A percentile compares a stretch with the other conserved stretches of the same genome.
Conservation (phyloP, 129 eudicot genomes). For the Lonicera japonica region DNA sequence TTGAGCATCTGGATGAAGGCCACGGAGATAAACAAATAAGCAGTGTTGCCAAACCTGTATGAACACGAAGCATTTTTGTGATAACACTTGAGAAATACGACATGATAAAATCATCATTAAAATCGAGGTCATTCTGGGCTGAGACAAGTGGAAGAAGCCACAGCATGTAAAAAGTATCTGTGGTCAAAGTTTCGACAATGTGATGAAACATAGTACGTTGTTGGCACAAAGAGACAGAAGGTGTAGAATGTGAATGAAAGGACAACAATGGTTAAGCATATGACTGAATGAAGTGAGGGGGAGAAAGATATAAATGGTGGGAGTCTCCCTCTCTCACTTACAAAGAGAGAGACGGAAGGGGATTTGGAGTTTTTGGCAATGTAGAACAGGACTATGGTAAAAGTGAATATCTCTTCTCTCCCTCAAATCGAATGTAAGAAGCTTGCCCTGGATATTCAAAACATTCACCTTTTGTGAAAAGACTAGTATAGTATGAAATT, state of each 20-base stretch:
- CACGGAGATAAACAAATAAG: conserved; percentile 66
- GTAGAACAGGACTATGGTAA: background rate
- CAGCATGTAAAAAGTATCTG: background rate
- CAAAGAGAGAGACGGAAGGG: no score
- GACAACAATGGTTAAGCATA: no score
- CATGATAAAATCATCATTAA: background rate
- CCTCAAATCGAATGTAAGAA: background rate
- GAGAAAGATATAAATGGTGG: no score
- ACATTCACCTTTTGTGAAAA: background rate
- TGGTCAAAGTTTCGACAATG: background rate
- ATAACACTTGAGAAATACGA: background rate
- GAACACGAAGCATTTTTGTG: background rate
- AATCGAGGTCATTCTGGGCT: background rate
- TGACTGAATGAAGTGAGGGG: no score
- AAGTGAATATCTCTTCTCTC: no score
- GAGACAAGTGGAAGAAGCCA: background rate
- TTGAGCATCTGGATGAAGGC: conserved; percentile 87
- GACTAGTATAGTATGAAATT: background rate
- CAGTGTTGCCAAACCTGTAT: conserved; percentile 75
- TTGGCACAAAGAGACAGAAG: no score
- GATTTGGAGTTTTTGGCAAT: background rate
- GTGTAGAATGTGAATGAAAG: no score
- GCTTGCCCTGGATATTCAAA: background rate
- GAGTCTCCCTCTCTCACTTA: no score
- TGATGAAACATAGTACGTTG: background rate